Conservation (phyloP, 768 basidiomycete genomes). For the Macrocybe gigantea region DNA sequence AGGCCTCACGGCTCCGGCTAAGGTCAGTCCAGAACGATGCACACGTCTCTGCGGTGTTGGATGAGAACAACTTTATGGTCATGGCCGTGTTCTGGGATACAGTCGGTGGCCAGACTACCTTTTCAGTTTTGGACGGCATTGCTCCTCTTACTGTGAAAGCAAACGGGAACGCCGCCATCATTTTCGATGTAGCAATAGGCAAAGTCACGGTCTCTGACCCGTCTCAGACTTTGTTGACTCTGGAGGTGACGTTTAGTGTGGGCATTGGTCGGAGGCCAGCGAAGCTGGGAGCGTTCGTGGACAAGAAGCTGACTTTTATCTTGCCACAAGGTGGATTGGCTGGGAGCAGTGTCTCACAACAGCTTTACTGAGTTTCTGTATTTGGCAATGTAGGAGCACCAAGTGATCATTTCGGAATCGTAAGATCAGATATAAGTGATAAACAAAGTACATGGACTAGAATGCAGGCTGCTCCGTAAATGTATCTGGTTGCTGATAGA, state of each 20-base stretch:
- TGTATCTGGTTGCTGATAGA: constrained; percentile 34
- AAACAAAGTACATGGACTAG: constrained; percentile 31
- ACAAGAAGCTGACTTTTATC: constrained; percentile 27
- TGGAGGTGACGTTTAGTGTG: constrained; percentile 31
- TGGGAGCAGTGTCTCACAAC: constrained; percentile 40
- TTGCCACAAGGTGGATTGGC: constrained; percentile 44
- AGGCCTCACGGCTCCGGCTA: constrained; percentile 24
- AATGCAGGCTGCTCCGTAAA: constrained; percentile 50
- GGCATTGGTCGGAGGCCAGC: constrained; percentile 18
- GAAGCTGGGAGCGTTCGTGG: constrained; percentile 16
- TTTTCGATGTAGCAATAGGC: constrained; percentile 34
- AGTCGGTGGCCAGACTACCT: constrained; percentile 34
- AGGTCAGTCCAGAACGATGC: constrained; percentile 40
- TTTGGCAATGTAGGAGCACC: not conserved
- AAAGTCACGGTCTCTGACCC: constrained; percentile 60
- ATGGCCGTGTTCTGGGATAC: constrained; percentile 56
- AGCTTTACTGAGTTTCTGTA: not conserved
- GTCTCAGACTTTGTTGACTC: constrained; percentile 40
- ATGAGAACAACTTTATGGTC: constrained; percentile 30
- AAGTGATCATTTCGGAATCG: too few relatives aligned
- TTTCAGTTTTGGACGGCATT: constrained; percentile 18
- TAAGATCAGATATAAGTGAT: too few relatives aligned
- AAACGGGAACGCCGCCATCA: constrained; percentile 36
- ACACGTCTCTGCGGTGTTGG: constrained; percentile 44
- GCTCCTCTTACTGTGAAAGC: constrained; percentile 27